Evolutionary conservation across 768 basidiomycete genomes (phyloP).

Genomic region (Trametes sanguinea): DNA sequence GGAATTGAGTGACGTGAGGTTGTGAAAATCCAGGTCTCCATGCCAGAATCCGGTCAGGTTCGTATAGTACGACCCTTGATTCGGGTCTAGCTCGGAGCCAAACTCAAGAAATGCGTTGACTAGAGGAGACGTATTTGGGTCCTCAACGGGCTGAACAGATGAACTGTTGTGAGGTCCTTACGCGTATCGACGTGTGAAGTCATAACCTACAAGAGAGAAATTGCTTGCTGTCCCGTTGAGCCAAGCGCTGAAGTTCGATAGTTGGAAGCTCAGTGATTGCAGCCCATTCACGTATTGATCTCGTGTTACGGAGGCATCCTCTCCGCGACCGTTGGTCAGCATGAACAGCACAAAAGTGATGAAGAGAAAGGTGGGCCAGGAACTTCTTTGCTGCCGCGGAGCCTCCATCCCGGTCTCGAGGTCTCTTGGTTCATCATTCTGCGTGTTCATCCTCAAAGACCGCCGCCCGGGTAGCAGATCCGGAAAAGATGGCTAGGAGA

Average conservation of each 20-base stretch:
- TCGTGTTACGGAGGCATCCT: constrained; percentile 58
- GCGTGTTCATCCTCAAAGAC: constrained; percentile 4
- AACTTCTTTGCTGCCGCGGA: constrained; percentile 49
- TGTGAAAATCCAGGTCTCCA: constrained; percentile 60
- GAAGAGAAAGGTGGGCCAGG: constrained; percentile 74
- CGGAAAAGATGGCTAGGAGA: too few species aligned
- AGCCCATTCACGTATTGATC: constrained; percentile 71
- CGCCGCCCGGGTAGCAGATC: too few species aligned
- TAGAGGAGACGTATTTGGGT: constrained; percentile 13
- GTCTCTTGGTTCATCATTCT: constrained; percentile 18
- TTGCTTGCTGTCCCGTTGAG: constrained; percentile 16
- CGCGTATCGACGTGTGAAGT: neutral
- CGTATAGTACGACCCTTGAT: constrained; percentile 26
- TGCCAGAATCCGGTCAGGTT: constrained; percentile 83
- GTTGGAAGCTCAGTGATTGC: constrained; percentile 54
- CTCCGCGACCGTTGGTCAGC: constrained; percentile 73
- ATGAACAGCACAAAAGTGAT: constrained; percentile 74
- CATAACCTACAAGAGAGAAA: constrained; percentile 17
- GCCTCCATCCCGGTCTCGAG: constrained; percentile 20
- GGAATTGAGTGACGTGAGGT: constrained; percentile 53
- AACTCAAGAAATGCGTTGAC: constrained; percentile 5
- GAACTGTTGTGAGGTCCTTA: neutral
- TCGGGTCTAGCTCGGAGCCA: constrained; percentile 11
- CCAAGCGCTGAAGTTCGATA: constrained; percentile 39
- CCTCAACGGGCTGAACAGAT: constrained; percentile 5